Percentiles rank a stretch among this genome's conserved stretches.
These are phyloP conservation scores for Colletotrichum costaricense DNA, from an alignment of 2,329 filamentous ascomycete species.

Conservation along the genomic window DNA sequence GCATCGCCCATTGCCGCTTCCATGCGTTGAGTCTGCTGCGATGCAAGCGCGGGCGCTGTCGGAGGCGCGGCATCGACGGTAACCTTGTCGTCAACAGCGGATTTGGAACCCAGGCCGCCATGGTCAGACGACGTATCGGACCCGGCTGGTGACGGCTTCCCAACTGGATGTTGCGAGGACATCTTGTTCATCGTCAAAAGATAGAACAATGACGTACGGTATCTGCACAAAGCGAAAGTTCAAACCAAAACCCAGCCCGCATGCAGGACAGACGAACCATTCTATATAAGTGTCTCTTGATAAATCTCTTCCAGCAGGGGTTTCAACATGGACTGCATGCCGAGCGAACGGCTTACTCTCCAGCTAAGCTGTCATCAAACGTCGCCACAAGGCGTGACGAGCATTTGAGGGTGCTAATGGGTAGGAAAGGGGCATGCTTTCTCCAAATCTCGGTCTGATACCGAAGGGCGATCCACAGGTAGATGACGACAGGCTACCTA, in stretches of 20 bases:
- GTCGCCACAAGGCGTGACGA: neutral
- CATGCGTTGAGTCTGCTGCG: constrained; percentile 42
- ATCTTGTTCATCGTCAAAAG: neutral
- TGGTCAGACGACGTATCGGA: constrained; percentile 29
- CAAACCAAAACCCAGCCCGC: neutral
- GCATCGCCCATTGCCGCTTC: constrained; percentile 46
- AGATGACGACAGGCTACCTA: neutral
- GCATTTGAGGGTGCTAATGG: neutral
- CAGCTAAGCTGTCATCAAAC: neutral
- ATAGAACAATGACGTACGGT: neutral
- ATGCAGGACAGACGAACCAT: neutral
- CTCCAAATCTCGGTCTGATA: constrained; percentile 16
- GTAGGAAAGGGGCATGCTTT: neutral
- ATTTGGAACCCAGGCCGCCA: constrained; percentile 9
- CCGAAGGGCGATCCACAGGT: neutral
- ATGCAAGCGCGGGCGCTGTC: constrained; percentile 40
- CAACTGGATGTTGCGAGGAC: constrained; percentile 13
- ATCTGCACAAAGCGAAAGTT: neutral
- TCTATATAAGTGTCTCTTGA: neutral
- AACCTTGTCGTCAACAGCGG: neutral
- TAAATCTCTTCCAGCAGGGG: constrained; percentile 1
- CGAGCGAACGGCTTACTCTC: neutral
- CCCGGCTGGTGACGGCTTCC: constrained; percentile 11
- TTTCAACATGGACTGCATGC: neutral
- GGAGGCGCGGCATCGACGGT: neutral